Conservation (phyloP, 1,284 basidiomycete genomes). For the Trichosporon sp. region DNA sequence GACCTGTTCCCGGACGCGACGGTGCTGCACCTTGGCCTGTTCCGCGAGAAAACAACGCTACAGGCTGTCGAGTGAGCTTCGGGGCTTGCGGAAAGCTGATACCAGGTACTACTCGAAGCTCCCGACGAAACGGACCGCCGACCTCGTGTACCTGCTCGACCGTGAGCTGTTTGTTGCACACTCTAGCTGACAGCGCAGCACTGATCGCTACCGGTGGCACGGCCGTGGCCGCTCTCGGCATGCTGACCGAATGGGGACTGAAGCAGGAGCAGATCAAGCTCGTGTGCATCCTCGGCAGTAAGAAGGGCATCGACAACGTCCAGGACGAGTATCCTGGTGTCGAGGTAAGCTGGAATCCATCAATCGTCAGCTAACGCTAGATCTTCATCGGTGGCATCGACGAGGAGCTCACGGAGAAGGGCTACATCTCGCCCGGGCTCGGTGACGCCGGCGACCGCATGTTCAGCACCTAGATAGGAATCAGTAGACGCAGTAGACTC, state of each 20-base stretch:
- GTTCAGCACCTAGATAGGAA: constrained; percentile 17
- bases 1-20: constrained; percentile 78
- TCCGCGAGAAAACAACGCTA: constrained; percentile 80
- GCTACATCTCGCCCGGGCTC: constrained; percentile 77
- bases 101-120: constrained; percentile 82
- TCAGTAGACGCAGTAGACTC: not conserved
- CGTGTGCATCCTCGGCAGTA: constrained; percentile 73
- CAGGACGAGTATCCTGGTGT: constrained; percentile 67
- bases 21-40: constrained; percentile 86
- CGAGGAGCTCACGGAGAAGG: constrained; percentile 62
- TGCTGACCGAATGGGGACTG: constrained; percentile 84
- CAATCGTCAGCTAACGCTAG: constrained; percentile 48
- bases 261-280: constrained; percentile 65
- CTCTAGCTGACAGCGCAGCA: constrained; percentile 43
- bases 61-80: constrained; percentile 81
- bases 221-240: constrained; percentile 73
- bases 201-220: constrained; percentile 94
- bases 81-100: not conserved
- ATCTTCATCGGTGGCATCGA: constrained; percentile 82
- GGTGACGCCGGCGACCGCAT: constrained; percentile 62
- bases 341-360: constrained; percentile 57
- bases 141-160: constrained; percentile 79
- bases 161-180: constrained; percentile 43
- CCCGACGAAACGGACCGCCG: constrained; percentile 69
- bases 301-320: constrained; percentile 68